Evolutionary conservation across 1,139 yeast genomes (phyloP), one percentile per base, ranked within the genome.

Genomic region (Taphrina betulina): DNA sequence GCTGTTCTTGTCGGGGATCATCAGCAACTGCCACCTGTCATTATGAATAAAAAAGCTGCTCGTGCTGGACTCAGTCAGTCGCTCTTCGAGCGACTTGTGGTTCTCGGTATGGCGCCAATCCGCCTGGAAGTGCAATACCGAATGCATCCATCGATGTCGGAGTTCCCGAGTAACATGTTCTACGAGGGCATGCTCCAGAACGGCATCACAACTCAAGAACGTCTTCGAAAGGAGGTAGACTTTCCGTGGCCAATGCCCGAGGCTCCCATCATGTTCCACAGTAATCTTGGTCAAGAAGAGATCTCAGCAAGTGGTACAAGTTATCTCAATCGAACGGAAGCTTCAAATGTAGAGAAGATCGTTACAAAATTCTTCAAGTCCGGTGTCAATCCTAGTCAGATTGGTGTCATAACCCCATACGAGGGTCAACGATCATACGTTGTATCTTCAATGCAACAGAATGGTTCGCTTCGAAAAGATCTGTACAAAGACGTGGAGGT

Each of bases 201-300:
- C 67, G 96, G 96, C 63, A 95, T 89, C 8, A 83, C 94, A 0
- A 75, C 78, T 22, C 85, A 82, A 57, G 84, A 87, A 63, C 76
- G 96, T 62, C 72, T 77, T 17, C 69, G 83, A 28, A 66, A 72
- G 5, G 72, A 78, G 23, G 75, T 81, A 3, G 75, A 78, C 4
- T 88, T 89, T 72, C 95, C 95, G 14, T 90, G 96, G 96, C 96
- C 96, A 0, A 83, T 85, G 24, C 72, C 75, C 35, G 84, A 81
- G 52, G 76, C 76, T 2, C 96, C 96, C 17, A 87, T 88, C 95
- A 85, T 89, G 94, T 87, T 90, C 65, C 89, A 96, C 96, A 85
- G 89, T 2, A 84, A 84, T 63, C 81, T 82, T 66, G 96, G 96
- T 36, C 81, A 85, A 62, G 96, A 90, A 71, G 96, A 90, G 69